Evolutionary conservation across 2,329 filamentous ascomycete species (phyloP), one percentile per base, ranked within the genome.

Genomic region (Calonectria montana): DNA sequence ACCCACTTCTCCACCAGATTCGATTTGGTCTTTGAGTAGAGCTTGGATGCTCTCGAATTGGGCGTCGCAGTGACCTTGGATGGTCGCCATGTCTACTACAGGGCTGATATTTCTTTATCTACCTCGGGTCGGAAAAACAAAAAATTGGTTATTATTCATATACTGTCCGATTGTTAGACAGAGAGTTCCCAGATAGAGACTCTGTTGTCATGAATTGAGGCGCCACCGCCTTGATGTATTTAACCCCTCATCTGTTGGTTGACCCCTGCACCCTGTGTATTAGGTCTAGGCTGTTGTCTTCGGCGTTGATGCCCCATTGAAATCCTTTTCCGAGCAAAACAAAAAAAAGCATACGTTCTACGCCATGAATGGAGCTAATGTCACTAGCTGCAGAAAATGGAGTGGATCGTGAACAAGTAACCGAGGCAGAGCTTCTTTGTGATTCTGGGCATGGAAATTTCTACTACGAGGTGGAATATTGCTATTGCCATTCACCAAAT

Each of bases 1-100:
- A 2, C 87, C 87, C 7, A 87, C 65, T 53, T 88, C 86, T 3
- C 82, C 76, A 21, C 81, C 84, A 1, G 77, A 80, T 12, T 77
- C 74, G n/a, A 88, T 53, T 27, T 79, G 79, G 4, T 81, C 41
- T 35, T 83, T 74, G 15, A 88, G 71, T 2, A 61, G 27, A 12
- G 61, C 25, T 4, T 47, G 23, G 29, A 70, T 31, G 12, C 29
- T 21, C 6, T 43, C n/a, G 45, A 69, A 69, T 29, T 39, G 23
- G 10, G 57, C 5, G 27, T 69, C 67, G 47, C 67, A 69, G 4
- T 64, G 18, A 2, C 67, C 67, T 2, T 53, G 21, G 8, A 55
- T 29, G 3, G 50, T 25, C 9, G 67, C 59, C 67, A 69, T 69
- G 13, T 25, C 16, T 39, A 31, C 53, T 57, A 15, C 37, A 4